Conservation (phyloP, 1,284 basidiomycete genomes). For the Austropuccinia psidii region DNA sequence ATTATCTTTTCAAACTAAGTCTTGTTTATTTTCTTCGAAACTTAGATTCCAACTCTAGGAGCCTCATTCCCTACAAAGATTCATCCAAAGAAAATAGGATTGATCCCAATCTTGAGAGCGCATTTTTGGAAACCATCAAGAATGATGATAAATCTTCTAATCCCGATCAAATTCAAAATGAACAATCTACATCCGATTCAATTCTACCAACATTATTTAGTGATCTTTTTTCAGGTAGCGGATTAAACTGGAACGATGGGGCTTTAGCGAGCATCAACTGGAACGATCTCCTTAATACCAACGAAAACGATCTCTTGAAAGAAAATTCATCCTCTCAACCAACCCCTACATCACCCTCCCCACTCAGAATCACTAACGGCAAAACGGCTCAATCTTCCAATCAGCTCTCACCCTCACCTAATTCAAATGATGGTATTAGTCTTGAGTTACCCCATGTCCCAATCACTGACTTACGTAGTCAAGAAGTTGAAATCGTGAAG, state of each 20-base stretch:
- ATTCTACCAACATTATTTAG: conserved; percentile 16
- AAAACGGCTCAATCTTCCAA: background rate
- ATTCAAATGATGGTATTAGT: background rate
- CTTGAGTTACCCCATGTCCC: background rate
- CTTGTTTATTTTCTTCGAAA: background rate
- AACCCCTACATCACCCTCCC: conserved; percentile 3
- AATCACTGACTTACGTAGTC: background rate
- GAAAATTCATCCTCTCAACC: background rate
- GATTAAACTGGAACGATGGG: conserved; percentile 7
- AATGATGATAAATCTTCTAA: background rate
- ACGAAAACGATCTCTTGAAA: background rate
- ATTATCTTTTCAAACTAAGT: background rate
- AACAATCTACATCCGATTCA: conserved; percentile 12
- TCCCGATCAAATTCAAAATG: background rate
- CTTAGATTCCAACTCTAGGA: background rate
- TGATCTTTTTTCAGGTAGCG: background rate
- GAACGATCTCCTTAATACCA: conserved; percentile 4
- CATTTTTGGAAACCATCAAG: background rate
- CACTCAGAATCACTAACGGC: conserved; percentile 27
- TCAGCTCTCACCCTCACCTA: background rate
- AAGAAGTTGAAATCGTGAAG: background rate
- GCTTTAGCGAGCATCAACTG: conserved; percentile 14
- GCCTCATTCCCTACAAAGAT: background rate
- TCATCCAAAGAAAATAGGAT: background rate
- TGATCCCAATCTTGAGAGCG: conserved; percentile 21